These are phyloP conservation scores for Asparagopsis taxiformis DNA, from an alignment of 31 red algal genomes.

Conservation along the genomic window DNA sequence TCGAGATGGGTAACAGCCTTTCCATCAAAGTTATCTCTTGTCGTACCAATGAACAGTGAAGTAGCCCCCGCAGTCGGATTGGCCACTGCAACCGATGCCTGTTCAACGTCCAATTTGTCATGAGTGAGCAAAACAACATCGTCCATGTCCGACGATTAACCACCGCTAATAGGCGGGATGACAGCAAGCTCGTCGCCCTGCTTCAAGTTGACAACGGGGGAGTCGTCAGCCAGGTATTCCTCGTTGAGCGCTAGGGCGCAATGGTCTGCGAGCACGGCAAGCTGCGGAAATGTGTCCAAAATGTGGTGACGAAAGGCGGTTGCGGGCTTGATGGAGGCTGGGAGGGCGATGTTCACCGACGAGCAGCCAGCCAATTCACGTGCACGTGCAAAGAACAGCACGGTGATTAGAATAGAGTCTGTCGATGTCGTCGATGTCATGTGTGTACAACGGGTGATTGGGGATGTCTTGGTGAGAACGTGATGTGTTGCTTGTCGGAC, in stretches of 20 bases:
- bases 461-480: no score
- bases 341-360: constrained; percentile 2
- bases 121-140: constrained; percentile 22
- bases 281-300: constrained; percentile 18
- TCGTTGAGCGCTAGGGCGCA: constrained; percentile 57
- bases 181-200: constrained; percentile 61
- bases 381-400: constrained; percentile 54
- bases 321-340: constrained; percentile 8
- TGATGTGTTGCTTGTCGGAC: no score
- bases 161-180: constrained; percentile 78
- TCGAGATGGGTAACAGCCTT: constrained; percentile 66
- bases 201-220: constrained; percentile 5
- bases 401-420: not conserved
- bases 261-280: constrained; percentile 22
- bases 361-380: constrained; percentile 31
- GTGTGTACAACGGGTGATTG: no score
- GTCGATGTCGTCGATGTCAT: no score
- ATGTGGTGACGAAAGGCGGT: constrained; percentile 6
- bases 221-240: constrained; percentile 36
- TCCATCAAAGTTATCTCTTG: constrained; percentile 70
- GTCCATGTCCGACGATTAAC: constrained; percentile 16
- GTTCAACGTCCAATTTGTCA: constrained; percentile 13
- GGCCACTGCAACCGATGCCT: constrained; percentile 32
- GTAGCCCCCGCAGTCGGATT: constrained; percentile 49
- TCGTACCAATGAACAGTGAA: constrained; percentile 79